phyloP scores from a whole-genome alignment of 2,329 filamentous ascomycete species.

The Plenodomus lindquistii region DNA sequence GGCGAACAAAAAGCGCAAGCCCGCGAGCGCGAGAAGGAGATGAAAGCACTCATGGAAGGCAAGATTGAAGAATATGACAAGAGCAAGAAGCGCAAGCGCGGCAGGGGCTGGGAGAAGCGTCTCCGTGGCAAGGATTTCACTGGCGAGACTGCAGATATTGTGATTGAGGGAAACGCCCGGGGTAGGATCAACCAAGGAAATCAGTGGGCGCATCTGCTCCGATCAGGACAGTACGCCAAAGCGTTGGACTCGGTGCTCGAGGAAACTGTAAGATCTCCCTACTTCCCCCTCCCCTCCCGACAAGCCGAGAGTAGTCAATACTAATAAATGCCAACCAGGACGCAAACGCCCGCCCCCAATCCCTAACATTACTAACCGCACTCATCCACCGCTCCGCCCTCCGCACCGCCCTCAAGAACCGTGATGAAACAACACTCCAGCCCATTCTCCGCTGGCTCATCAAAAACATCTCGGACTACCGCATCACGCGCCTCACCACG shows the following conservation, averaged over 20 bases:
- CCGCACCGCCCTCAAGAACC: constrained; percentile 74
- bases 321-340: constrained; percentile 18
- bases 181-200: constrained; percentile 65
- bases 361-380: constrained; percentile 79
- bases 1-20: constrained; percentile 78
- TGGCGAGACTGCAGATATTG: constrained; percentile 83
- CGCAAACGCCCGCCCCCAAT: constrained; percentile 39
- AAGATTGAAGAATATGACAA: constrained; percentile 78
- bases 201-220: constrained; percentile 82
- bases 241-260: constrained; percentile 79
- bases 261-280: constrained; percentile 39
- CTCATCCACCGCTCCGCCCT: constrained; percentile 87
- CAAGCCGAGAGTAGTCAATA: constrained; percentile 7
- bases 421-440: constrained; percentile 79
- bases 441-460: constrained; percentile 84
- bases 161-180: constrained; percentile 76
- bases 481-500: constrained; percentile 77
- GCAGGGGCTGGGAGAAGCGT: constrained; percentile 64
- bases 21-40: constrained; percentile 77
- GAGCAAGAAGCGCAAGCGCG: constrained; percentile 65
- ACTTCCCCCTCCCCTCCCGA: background rate
- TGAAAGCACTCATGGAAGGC: constrained; percentile 79
- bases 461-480: constrained; percentile 79
- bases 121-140: constrained; percentile 75
- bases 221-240: constrained; percentile 73